Conservation (phyloP, 768 basidiomycete species). For the Suillus alpinus region DNA sequence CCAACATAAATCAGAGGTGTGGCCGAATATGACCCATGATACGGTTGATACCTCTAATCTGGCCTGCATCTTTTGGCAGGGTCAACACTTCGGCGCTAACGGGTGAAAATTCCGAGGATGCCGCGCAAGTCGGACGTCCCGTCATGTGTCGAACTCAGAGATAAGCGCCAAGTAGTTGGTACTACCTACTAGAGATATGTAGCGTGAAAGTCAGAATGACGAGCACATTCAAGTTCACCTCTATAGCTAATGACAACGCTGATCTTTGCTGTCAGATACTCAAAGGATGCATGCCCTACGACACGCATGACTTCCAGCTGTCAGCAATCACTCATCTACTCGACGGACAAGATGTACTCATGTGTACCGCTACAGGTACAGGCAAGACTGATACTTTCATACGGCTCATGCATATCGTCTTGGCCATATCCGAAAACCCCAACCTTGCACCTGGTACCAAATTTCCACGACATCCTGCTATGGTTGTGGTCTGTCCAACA, state of each 20-base stretch:
- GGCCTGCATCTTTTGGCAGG: too few relatives aligned
- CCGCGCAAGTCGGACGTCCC: too few relatives aligned
- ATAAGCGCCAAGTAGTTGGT: too few relatives aligned
- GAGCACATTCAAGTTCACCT: background rate
- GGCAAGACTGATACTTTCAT: conserved; percentile 10
- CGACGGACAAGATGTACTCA: background rate
- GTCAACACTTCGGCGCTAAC: too few relatives aligned
- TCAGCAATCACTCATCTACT: conserved; percentile 2
- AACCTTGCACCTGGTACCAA: background rate
- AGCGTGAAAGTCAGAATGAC: too few relatives aligned
- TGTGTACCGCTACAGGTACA: conserved; percentile 2
- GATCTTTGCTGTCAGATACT: background rate
- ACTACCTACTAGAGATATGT: too few relatives aligned
- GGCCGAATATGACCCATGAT: too few relatives aligned
- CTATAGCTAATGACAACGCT: background rate
- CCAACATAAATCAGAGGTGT: too few relatives aligned
- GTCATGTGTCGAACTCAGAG: too few relatives aligned
- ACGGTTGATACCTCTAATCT: too few relatives aligned
- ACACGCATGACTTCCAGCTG: conserved; percentile 8
- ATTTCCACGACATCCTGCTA: conserved; percentile 15
- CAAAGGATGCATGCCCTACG: background rate
- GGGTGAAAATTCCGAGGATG: too few relatives aligned
- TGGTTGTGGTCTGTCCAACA: conserved; percentile 23
- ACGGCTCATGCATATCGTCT: conserved; percentile 5
- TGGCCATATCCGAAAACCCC: background rate